These are phyloP conservation scores for Xanthoparmelia taractica DNA, from an alignment of 495 filamentous ascomycete genomes.

Conservation along the genomic window DNA sequence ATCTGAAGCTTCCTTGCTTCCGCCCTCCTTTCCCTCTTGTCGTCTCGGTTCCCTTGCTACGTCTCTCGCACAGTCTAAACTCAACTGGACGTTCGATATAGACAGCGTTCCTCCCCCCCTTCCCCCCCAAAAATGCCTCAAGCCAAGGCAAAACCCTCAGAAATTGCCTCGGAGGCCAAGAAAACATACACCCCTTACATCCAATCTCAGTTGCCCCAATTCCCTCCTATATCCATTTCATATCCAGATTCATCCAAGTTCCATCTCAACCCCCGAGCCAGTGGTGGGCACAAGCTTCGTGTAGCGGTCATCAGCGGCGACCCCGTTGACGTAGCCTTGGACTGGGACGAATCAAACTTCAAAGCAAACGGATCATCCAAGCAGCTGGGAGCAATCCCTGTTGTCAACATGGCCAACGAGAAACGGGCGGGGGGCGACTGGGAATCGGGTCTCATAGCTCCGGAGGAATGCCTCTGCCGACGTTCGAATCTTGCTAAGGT, in stretches of 20 bases:
- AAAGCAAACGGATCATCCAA: conserved; percentile 10
- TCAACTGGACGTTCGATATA: not conserved
- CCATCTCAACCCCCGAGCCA: conserved; percentile 23
- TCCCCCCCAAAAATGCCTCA: conserved; percentile 43
- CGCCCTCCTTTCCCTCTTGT: not conserved
- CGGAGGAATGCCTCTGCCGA: conserved; percentile 64
- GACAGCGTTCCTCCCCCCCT: conserved; percentile 14
- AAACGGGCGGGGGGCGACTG: conserved; percentile 68
- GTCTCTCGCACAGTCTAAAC: not conserved
- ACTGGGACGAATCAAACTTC: conserved; percentile 42
- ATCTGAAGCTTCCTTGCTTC: not conserved
- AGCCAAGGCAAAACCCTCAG: conserved; percentile 56
- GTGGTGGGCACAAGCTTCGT: conserved; percentile 29
- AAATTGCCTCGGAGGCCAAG: conserved; percentile 64
- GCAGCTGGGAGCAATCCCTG: conserved; percentile 43
- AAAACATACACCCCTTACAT: conserved; percentile 54
- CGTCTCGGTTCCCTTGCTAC: not conserved
- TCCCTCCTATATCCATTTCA: conserved; percentile 41
- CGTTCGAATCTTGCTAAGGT: conserved; percentile 62
- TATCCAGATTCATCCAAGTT: conserved; percentile 33
- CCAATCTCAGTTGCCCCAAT: conserved; percentile 42
- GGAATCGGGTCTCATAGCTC: conserved; percentile 63
- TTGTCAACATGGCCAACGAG: conserved; percentile 69
- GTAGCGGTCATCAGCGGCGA: conserved; percentile 54
- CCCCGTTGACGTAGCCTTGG: conserved; percentile 59